Conservation (phyloP, 1,139 yeast genomes). For the Groenewaldozyma auringiensis region DNA sequence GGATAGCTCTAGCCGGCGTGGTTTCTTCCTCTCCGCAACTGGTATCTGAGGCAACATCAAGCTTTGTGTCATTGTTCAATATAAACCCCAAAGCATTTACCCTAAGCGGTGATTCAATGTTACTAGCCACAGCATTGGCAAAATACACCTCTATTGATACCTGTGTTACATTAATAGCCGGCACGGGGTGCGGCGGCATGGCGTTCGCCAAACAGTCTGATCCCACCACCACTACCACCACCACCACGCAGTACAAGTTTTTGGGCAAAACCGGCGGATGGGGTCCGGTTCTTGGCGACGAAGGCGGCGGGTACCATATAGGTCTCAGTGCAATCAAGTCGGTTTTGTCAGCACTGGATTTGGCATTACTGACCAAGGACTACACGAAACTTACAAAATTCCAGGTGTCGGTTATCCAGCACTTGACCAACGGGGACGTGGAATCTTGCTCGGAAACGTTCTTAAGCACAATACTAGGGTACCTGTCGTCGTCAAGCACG, state of each 20-base stretch:
- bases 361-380: neutral
- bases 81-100: slow-evolving; percentile 7
- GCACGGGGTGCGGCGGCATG: slow-evolving; percentile 25
- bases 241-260: slow-evolving; percentile 8
- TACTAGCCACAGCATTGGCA: slow-evolving; percentile 14
- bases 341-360: slow-evolving; percentile 9
- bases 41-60: slow-evolving; percentile 5
- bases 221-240: neutral
- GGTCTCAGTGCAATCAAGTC: slow-evolving; percentile 19
- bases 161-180: slow-evolving; percentile 20
- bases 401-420: slow-evolving; percentile 8
- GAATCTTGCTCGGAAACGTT: slow-evolving; percentile 7
- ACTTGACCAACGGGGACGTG: slow-evolving; percentile 1
- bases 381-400: slow-evolving; percentile 2
- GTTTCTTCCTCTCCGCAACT: slow-evolving; percentile 9
- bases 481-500: slow-evolving; percentile 7
- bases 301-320: slow-evolving; percentile 24
- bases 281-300: slow-evolving; percentile 24
- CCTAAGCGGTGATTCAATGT: slow-evolving; percentile 16
- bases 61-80: slow-evolving; percentile 9
- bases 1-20: slow-evolving; percentile 21
- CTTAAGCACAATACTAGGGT: slow-evolving; percentile 13
- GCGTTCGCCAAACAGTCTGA: slow-evolving; percentile 13
- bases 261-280: slow-evolving; percentile 22
- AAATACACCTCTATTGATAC: slow-evolving; percentile 9